Evolutionary conservation across 768 basidiomycete genomes (phyloP).

Genomic region (Fomitopsis pulvina): DNA sequence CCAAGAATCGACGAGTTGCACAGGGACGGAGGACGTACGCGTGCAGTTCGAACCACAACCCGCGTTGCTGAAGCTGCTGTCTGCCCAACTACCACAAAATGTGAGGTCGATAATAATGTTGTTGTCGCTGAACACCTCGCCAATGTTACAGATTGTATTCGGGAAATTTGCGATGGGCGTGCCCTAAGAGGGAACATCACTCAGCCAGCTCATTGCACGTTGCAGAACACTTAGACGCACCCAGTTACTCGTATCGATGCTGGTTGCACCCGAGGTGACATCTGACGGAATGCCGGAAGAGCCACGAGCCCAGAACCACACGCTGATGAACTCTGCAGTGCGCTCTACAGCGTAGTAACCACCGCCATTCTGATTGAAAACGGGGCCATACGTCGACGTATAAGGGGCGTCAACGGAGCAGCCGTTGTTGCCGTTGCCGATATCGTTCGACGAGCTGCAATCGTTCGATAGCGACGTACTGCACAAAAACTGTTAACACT

Average conservation of each 20-base stretch:
- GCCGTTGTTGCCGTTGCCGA: constrained; percentile 21
- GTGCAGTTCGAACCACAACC: constrained; percentile 4
- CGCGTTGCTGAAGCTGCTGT: not conserved
- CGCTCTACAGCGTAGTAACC: constrained; percentile 39
- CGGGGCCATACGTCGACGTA: constrained; percentile 27
- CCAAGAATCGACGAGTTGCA: not conserved
- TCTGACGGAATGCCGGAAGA: constrained; percentile 20
- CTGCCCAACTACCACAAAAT: constrained; percentile 9
- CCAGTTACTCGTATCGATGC: constrained; percentile 24
- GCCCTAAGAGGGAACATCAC: constrained; percentile 28
- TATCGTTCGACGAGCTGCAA: constrained; percentile 17
- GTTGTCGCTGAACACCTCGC: constrained; percentile 26
- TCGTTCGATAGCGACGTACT: constrained; percentile 13
- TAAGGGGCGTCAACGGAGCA: constrained; percentile 25
- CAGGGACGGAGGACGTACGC: not conserved
- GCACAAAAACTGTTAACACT: not conserved
- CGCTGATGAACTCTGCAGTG: constrained; percentile 26
- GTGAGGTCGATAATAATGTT: constrained; percentile 29
- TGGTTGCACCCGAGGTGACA: constrained; percentile 15
- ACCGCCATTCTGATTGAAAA: constrained; percentile 32
- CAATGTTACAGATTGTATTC: constrained; percentile 31
- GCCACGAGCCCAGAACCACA: constrained; percentile 39
- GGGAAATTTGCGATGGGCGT: constrained; percentile 27
- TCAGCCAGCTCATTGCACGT: not conserved
- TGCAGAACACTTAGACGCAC: constrained; percentile 11